These are phyloP conservation scores for Sherardia arvensis DNA, from an alignment of 257 asterid genomes.

Conservation along the genomic window DNA sequence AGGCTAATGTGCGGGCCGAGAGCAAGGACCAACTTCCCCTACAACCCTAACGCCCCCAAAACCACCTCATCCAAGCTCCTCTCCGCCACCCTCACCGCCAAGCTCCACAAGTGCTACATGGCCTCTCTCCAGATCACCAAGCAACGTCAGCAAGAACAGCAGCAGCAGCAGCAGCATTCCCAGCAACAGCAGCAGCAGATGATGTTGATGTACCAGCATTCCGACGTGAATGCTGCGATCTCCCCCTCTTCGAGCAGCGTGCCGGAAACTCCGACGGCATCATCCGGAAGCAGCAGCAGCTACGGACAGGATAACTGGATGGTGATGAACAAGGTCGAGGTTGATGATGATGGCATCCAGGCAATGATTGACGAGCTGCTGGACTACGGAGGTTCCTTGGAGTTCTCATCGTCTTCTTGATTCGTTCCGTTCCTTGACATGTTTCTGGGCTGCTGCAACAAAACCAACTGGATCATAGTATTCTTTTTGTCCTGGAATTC, in stretches of 20 bases:
- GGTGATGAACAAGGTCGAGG: slow-evolving; percentile 13
- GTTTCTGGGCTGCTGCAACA: slow-evolving; percentile 2
- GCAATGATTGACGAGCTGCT: slow-evolving; percentile 87
- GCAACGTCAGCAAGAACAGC: slow-evolving; percentile 16
- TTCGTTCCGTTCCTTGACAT: too few relatives aligned
- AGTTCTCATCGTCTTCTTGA: slow-evolving; percentile 32
- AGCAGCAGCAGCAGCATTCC: background rate
- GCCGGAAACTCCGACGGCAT: background rate
- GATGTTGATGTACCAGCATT: background rate
- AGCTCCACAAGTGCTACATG: slow-evolving; percentile 71
- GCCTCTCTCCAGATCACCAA: slow-evolving; percentile 47
- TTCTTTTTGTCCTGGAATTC: slow-evolving; percentile 2
- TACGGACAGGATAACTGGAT: background rate
- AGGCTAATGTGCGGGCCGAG: slow-evolving; percentile 73
- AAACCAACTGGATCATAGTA: background rate
- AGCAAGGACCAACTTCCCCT: slow-evolving; percentile 70
- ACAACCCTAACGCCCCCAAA: slow-evolving; percentile 42
- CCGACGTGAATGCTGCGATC: background rate
- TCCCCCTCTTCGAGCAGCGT: background rate
- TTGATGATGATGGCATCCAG: slow-evolving; percentile 73
- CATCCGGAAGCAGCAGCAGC: background rate
- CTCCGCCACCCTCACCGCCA: slow-evolving; percentile 63
- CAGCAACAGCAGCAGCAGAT: background rate
- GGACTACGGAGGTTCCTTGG: slow-evolving; percentile 61
- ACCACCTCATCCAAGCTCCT: slow-evolving; percentile 48